These are phyloP conservation scores for Clarireedia sp. DNA, from an alignment of 2,329 filamentous ascomycete species.

Conservation along the genomic window DNA sequence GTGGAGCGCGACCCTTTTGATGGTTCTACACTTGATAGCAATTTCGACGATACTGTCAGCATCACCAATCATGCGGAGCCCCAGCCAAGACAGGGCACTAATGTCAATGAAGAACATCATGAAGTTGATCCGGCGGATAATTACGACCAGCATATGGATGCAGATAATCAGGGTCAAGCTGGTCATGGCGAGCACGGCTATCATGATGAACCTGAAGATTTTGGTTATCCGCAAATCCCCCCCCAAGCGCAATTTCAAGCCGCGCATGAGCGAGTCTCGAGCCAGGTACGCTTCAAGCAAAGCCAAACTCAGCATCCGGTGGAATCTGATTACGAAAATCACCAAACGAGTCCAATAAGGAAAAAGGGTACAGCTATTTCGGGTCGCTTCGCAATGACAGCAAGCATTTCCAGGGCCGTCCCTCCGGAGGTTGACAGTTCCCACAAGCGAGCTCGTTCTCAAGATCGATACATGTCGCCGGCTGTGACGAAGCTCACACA, in stretches of 20 bases:
- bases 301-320: neutral
- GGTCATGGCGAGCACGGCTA: neutral
- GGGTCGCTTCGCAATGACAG: neutral
- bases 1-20: neutral
- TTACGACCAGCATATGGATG: neutral
- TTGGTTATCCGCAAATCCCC: neutral
- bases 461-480: conserved; percentile 1
- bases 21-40: neutral
- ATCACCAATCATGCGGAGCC: neutral
- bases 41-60: conserved; percentile 7
- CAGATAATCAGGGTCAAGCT: neutral
- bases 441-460: neutral
- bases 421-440: neutral
- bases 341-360: neutral
- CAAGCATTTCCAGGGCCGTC: neutral
- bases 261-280: neutral
- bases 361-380: neutral
- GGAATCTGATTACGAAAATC: neutral
- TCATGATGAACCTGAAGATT: neutral
- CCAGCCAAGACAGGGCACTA: neutral
- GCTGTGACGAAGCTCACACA: neutral
- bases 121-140: neutral
- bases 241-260: neutral
- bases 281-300: neutral
- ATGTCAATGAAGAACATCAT: neutral